phyloP scores from a whole-genome alignment of 2,329 filamentous ascomycete species.

The Calonectria pteridis region DNA sequence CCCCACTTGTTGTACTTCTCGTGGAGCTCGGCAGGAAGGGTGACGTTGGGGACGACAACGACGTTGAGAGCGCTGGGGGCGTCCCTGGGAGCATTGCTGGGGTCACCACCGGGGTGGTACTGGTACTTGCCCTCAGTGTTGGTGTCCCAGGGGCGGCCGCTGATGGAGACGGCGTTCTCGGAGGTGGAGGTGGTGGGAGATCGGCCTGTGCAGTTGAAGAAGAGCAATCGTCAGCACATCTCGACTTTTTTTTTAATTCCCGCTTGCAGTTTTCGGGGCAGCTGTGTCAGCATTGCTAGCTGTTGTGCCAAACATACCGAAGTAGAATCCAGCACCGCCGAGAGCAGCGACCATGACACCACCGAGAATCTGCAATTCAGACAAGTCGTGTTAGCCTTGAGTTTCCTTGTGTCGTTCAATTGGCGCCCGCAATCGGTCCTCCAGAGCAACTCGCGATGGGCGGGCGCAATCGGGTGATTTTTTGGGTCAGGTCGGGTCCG shows the following conservation, averaged over 20 bases:
- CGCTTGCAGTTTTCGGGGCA: not conserved
- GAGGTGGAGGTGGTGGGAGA: slow-evolving; percentile 88
- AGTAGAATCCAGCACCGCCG: slow-evolving; percentile 90
- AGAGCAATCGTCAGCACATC: slow-evolving; percentile 18
- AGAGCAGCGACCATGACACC: slow-evolving; percentile 92
- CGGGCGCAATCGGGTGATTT: slow-evolving; percentile 22
- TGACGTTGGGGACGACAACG: slow-evolving; percentile 94
- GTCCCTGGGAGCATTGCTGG: slow-evolving; percentile 80
- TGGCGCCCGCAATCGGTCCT: slow-evolving; percentile 1
- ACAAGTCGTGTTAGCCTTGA: slow-evolving; percentile 32
- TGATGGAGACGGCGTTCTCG: slow-evolving; percentile 81
- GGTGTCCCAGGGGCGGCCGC: slow-evolving; percentile 93
- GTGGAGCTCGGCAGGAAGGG: slow-evolving; percentile 91
- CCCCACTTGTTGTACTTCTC: slow-evolving; percentile 99
- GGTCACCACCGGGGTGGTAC: slow-evolving; percentile 89
- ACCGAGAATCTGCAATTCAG: slow-evolving; percentile 78
- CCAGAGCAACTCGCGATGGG: not conserved
- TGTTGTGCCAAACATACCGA: slow-evolving; percentile 67
- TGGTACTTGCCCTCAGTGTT: slow-evolving; percentile 75
- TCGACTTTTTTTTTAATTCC: slow-evolving; percentile 36
- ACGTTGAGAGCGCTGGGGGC: slow-evolving; percentile 96
- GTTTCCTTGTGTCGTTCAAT: slow-evolving; percentile 8
- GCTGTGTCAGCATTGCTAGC: slow-evolving; percentile 13
- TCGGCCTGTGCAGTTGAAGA: slow-evolving; percentile 66
- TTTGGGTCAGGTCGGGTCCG: slow-evolving; percentile 12